Evolutionary conservation across 2,329 filamentous ascomycete genomes (phyloP), one percentile per base, ranked within the genome.

Genomic region (Cordyceps fumosorosea): DNA sequence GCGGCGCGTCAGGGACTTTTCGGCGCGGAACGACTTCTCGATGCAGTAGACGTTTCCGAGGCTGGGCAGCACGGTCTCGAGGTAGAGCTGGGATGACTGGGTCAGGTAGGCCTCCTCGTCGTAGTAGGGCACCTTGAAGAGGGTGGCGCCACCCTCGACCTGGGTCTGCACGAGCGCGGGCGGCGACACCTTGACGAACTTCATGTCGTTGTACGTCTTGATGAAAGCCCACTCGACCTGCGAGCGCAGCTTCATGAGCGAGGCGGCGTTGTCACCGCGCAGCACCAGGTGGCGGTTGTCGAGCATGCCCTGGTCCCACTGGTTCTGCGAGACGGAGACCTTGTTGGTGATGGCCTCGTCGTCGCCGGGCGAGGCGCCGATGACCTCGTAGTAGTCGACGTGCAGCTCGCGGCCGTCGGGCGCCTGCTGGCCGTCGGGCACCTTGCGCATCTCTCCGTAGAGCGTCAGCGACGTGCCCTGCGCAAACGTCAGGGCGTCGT

Each of bases 41-140:
- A 99, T 93, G 74, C 93, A 98, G 84, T 96, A 99, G 59, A 97
- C 92, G 73, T 97, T 91, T 68, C 95, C 95, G 70, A 98, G 83
- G 57, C 89, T 91, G 12, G 93, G 91, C 37, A 99, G 81, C 67
- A 89, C 91, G 37, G 95, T 99, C 81, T 99, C 95, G 63, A 99
- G 89, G 78, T 99, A 99, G 60, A 99, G 86, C 77, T 99, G 95
- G 40, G 91, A 96, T 3, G 93, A 97, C 78, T 99, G 95, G 4
- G 95, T 98, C 65, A 99, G 86, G 80, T 93, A 99, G 64, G 95
- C 90, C 68, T 88, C 84, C 76, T 97, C 90, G 68, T 87, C 89
- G 77, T 96, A 97, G 81, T 95, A 96, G 72, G 89, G 82, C 70
- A 96, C 89, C 64, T 85, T 86, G 84, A 97, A 98, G 44, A 98